phyloP scores from a whole-genome alignment of 805 yeast species.

The Candida bentonensis region DNA sequence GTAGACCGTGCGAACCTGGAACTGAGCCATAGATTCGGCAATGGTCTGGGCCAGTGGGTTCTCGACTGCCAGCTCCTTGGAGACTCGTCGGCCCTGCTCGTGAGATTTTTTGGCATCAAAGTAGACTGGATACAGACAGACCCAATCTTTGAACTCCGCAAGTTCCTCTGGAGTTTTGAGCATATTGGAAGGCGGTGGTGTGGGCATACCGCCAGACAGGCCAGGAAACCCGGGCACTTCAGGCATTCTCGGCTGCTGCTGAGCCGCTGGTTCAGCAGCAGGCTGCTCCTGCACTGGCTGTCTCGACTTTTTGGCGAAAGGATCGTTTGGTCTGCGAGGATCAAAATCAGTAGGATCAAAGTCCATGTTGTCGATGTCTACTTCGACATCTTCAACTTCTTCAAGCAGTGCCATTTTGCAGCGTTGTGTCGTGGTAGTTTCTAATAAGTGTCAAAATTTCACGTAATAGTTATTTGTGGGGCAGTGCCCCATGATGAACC shows the following conservation, averaged over 20 bases:
- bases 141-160: slow-evolving; percentile 49
- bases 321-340: slow-evolving; percentile 25
- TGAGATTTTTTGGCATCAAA: slow-evolving; percentile 69
- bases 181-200: background rate
- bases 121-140: slow-evolving; percentile 79
- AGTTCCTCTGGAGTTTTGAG: slow-evolving; percentile 44
- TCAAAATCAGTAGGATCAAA: slow-evolving; percentile 90
- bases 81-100: slow-evolving; percentile 73
- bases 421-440: too few relatives aligned
- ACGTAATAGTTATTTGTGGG: too few relatives aligned
- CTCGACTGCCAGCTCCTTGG: slow-evolving; percentile 50
- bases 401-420: slow-evolving; percentile 22
- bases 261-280: slow-evolving; percentile 21
- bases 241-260: slow-evolving; percentile 7
- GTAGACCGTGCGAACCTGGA: slow-evolving; percentile 22
- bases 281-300: slow-evolving; percentile 30
- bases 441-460: too few relatives aligned
- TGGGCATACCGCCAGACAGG: slow-evolving; percentile 5
- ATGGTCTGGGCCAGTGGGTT: slow-evolving; percentile 81
- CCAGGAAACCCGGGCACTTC: slow-evolving; percentile 10
- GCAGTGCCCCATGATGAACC: too few relatives aligned
- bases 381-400: slow-evolving; percentile 50
- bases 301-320: slow-evolving; percentile 26
- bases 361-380: slow-evolving; percentile 73
- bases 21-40: slow-evolving; percentile 47